Conservation (phyloP, 2,329 filamentous ascomycete species). For the Aspergillus floridensis region DNA sequence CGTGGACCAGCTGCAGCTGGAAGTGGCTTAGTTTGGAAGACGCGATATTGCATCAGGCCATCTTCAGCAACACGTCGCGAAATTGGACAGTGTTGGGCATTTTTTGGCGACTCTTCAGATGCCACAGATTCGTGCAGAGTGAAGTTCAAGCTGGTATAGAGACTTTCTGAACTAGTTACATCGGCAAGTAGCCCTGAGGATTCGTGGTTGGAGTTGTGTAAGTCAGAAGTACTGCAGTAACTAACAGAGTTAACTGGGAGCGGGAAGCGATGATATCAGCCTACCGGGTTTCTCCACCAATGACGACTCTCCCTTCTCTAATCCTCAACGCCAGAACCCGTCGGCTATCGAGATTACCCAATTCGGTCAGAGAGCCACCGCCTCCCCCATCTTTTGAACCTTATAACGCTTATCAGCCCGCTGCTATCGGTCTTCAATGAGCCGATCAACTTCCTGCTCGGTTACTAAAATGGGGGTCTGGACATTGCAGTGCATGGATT, state of each 20-base stretch:
- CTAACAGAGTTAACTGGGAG: background rate
- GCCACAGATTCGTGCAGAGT: background rate
- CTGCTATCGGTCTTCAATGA: slow-evolving; percentile 13
- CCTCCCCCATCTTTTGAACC: slow-evolving; percentile 17
- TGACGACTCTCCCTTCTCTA: slow-evolving; percentile 13
- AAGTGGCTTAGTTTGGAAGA: background rate
- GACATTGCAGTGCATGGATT: background rate
- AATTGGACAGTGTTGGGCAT: background rate
- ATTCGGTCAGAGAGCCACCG: slow-evolving; percentile 15
- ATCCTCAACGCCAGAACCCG: background rate
- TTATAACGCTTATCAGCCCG: slow-evolving; percentile 2
- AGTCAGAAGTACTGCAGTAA: background rate
- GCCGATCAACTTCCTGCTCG: background rate
- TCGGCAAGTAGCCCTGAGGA: background rate
- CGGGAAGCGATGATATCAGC: slow-evolving; percentile 1
- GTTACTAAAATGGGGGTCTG: slow-evolving; percentile 1
- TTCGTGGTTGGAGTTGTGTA: background rate
- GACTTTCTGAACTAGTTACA: background rate
- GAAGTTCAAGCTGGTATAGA: background rate
- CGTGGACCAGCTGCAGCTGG: slow-evolving; percentile 4
- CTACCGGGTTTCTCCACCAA: slow-evolving; percentile 24
- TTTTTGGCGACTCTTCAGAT: background rate
- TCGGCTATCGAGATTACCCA: slow-evolving; percentile 27
- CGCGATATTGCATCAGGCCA: background rate
- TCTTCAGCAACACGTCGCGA: background rate